Base-by-base conservation (phyloP, 441 rosid species). In the Gossypium davidsonii region DNA sequence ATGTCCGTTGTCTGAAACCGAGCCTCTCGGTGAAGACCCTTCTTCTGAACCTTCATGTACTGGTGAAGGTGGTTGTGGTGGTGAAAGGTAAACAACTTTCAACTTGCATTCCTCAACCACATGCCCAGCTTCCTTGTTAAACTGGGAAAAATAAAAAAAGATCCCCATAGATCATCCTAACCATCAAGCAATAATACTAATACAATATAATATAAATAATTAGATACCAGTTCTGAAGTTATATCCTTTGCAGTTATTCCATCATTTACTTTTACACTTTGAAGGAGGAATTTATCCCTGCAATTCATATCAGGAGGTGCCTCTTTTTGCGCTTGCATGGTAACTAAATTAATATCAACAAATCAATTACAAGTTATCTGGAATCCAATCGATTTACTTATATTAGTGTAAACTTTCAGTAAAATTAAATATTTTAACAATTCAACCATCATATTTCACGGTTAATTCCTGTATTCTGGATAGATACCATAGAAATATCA, bases 281-380 rank as follows among this genome's bases (percentile, higher is more conserved):
- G 95, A 44, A 90, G 89, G 56, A 90, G 90, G 63, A 90, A 90
- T 77, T 90, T 90, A 72, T 90, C 95, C 83, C 84, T 87, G 87
- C 95, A 90, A 74, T 85, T 89, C 92, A 87, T 80, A 55, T 87
- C 92, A 25, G 79, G n/a, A 80, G 91, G 95, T 52, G 87, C 84
- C 80, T 90, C 93, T 79, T 85, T 90, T 70, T 90, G 95, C 0
- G 96, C 93, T 88, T 90, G 96, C 96, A 90, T 88, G 7, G 96
- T 87, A 73, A 90, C 96, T 88, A 72, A 78, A 79, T 25, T 60
- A 77, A 77, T 17, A 37, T 12, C 34, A 48, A 44, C 9, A 46
- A 26, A 44, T 39, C 17, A 0, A 3, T 18, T 4, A 48, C 2
- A 62, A 60, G 56, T 18, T 18, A 25, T 48, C 44, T 14, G 55